These are phyloP conservation scores for Rutstroemia sydowiana DNA, from an alignment of 2,329 filamentous ascomycete species.

Conservation along the genomic window DNA sequence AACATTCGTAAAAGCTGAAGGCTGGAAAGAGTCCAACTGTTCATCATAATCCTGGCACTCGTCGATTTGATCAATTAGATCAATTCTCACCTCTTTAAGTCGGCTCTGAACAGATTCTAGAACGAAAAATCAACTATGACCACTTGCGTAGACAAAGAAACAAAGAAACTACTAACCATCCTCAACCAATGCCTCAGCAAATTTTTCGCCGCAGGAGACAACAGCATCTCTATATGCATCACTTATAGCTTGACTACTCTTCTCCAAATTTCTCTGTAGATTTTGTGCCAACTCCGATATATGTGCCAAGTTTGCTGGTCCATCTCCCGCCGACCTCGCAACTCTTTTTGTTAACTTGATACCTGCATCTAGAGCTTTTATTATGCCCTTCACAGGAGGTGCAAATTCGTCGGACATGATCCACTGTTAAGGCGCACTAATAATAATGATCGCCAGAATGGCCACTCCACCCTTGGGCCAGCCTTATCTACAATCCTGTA, in stretches of 20 bases:
- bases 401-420: slow-evolving; percentile 18
- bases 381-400: slow-evolving; percentile 23
- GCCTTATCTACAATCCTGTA: not conserved
- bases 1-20: slow-evolving; percentile 17
- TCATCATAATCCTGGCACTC: slow-evolving; percentile 25
- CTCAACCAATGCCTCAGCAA: slow-evolving; percentile 20
- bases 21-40: slow-evolving; percentile 21
- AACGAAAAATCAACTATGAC: too few relatives aligned
- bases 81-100: slow-evolving; percentile 25
- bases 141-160: slow-evolving; percentile 3
- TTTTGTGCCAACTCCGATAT: slow-evolving; percentile 22
- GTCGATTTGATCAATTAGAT: slow-evolving; percentile 25
- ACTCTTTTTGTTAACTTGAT: slow-evolving; percentile 24
- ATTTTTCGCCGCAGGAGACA: slow-evolving; percentile 20
- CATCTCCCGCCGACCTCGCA: slow-evolving; percentile 18
- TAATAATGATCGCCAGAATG: not conserved
- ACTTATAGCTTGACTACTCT: slow-evolving; percentile 17
- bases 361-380: slow-evolving; percentile 25
- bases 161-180: slow-evolving; percentile 21
- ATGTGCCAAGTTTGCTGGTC: slow-evolving; percentile 17
- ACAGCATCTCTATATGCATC: slow-evolving; percentile 22
- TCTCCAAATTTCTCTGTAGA: slow-evolving; percentile 21
- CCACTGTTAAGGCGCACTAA: not conserved
- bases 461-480: not conserved
- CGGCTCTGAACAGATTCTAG: slow-evolving; percentile 20